Conservation (phyloP, 1,139 yeast species). For the Candida dubliniensis region DNA sequence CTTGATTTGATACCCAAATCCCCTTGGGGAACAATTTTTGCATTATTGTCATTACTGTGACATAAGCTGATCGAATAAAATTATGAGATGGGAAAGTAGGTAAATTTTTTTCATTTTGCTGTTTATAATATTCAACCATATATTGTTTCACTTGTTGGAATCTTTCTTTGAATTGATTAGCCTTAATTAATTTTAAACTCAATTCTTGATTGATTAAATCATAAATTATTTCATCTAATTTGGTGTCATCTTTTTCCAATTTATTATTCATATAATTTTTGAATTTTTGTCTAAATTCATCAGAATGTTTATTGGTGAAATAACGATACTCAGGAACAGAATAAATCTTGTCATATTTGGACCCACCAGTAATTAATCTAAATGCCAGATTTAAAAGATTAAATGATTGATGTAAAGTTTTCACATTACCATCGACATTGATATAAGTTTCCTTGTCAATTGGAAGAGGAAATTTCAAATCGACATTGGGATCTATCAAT, state of each 20-base stretch:
- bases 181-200: slow-evolving; percentile 39
- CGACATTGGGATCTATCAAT: slow-evolving; percentile 30
- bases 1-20: slow-evolving; percentile 40
- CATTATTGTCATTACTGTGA: slow-evolving; percentile 38
- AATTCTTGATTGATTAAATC: slow-evolving; percentile 42
- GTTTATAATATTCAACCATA: slow-evolving; percentile 40
- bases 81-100: slow-evolving; percentile 30
- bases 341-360: slow-evolving; percentile 33
- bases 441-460: slow-evolving; percentile 34
- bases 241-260: slow-evolving; percentile 33
- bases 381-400: slow-evolving; percentile 34
- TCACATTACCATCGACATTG: slow-evolving; percentile 30
- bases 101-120: slow-evolving; percentile 38
- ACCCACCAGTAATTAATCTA: slow-evolving; percentile 27
- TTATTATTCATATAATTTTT: slow-evolving; percentile 34
- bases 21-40: slow-evolving; percentile 46
- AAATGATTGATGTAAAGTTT: slow-evolving; percentile 26
- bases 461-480: slow-evolving; percentile 43
- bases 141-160: slow-evolving; percentile 40
- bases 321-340: slow-evolving; percentile 35
- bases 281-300: slow-evolving; percentile 30
- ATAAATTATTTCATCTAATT: slow-evolving; percentile 40
- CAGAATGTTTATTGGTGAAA: slow-evolving; percentile 35
- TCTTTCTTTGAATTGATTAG: slow-evolving; percentile 35
- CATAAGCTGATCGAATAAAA: slow-evolving; percentile 37